These are phyloP conservation scores for Prototheca wickerhamii DNA, from an alignment of 163 green algal species.

Conservation along the genomic window DNA sequence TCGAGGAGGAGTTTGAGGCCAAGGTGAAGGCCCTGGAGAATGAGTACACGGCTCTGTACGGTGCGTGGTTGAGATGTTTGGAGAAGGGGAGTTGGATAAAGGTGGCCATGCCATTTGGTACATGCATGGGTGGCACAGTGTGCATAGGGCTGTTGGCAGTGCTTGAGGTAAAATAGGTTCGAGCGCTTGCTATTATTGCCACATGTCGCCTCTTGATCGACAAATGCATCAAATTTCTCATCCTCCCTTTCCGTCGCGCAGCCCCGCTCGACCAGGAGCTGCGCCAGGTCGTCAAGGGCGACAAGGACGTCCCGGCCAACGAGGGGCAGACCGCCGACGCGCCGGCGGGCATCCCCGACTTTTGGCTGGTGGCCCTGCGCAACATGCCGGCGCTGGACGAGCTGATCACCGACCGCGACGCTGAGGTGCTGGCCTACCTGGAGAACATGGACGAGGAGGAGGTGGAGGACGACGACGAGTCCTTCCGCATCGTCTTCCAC, in stretches of 20 bases:
- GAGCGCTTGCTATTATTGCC: too few relatives aligned
- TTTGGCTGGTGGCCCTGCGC: slow-evolving; percentile 83
- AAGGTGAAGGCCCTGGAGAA: slow-evolving; percentile 67
- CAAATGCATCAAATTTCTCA: neutral
- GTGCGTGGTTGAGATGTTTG: slow-evolving; percentile 26
- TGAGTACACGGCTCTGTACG: slow-evolving; percentile 73
- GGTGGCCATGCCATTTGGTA: too few relatives aligned
- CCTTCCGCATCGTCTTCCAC: slow-evolving; percentile 63
- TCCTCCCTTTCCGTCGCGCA: slow-evolving; percentile 3
- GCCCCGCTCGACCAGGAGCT: slow-evolving; percentile 48
- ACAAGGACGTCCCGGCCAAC: slow-evolving; percentile 29
- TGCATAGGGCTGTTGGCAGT: too few relatives aligned
- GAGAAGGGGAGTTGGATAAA: too few relatives aligned
- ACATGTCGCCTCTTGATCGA: neutral
- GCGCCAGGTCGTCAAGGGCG: slow-evolving; percentile 45
- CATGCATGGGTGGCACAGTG: too few relatives aligned
- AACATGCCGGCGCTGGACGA: slow-evolving; percentile 55
- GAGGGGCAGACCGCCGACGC: neutral
- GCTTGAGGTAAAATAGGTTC: too few relatives aligned
- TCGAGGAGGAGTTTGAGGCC: slow-evolving; percentile 59
- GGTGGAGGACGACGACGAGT: slow-evolving; percentile 41
- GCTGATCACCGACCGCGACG: slow-evolving; percentile 78
- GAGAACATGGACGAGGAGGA: slow-evolving; percentile 11
- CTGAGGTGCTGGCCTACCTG: slow-evolving; percentile 65
- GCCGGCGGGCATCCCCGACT: slow-evolving; percentile 71